A percentile compares a stretch with the other conserved stretches of the same genome.
These are phyloP conservation scores for Candida neerlandica DNA, from an alignment of 1,139 yeast genomes.

Conservation along the genomic window DNA sequence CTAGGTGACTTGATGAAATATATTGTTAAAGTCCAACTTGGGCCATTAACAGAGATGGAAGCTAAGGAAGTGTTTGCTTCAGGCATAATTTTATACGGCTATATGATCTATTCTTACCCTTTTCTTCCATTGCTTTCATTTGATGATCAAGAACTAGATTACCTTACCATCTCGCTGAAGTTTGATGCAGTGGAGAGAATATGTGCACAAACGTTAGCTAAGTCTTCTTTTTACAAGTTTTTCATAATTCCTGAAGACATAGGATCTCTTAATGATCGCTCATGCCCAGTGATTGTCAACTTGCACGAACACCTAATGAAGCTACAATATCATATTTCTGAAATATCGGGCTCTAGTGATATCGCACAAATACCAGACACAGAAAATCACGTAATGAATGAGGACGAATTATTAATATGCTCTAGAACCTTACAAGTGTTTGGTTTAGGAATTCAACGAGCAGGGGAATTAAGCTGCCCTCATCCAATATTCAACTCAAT, in stretches of 20 bases:
- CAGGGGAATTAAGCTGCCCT: not conserved
- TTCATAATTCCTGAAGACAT: not conserved
- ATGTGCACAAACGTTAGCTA: not conserved
- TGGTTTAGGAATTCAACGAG: not conserved
- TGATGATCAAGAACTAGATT: not conserved
- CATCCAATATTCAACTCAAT: not conserved
- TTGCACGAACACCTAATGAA: not conserved
- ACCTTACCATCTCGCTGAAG: not conserved
- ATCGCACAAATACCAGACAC: no score
- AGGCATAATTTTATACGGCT: not conserved
- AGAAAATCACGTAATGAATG: not conserved
- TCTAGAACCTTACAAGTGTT: not conserved
- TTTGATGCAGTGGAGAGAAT: not conserved
- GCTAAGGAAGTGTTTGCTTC: not conserved
- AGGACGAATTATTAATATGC: not conserved
- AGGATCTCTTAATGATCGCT: not conserved
- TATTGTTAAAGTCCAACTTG: not conserved
- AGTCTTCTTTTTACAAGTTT: not conserved
- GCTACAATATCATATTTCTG: not conserved
- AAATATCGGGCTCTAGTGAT: no score
- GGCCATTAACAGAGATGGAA: not conserved
- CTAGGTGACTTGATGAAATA: not conserved
- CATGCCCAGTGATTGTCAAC: not conserved
- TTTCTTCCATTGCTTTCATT: not conserved
- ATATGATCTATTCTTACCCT: not conserved